These are phyloP conservation scores for Coffea humblotiana DNA, from an alignment of 305 asterid species.

Conservation along the genomic window DNA sequence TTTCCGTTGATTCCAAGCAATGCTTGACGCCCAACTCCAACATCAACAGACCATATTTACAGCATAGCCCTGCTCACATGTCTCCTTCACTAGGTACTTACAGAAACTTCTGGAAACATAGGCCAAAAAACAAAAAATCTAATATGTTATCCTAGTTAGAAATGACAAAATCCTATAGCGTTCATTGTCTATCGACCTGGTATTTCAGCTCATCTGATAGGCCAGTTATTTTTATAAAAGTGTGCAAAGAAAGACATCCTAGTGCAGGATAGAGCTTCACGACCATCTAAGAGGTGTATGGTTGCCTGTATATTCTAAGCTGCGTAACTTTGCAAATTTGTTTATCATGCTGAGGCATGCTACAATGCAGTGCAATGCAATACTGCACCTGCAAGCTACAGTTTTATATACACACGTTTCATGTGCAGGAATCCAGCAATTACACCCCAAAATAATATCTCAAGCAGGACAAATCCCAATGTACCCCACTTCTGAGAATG, in stretches of 20 bases:
- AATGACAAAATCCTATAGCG: not conserved
- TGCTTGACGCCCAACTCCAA: not conserved
- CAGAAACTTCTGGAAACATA: not conserved
- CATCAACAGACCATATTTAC: not conserved
- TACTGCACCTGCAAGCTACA: slow-evolving; percentile 1
- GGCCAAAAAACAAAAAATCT: not conserved
- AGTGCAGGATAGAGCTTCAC: not conserved
- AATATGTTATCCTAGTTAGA: not conserved
- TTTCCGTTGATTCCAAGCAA: not conserved
- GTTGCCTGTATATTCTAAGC: not conserved
- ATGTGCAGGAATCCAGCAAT: slow-evolving; percentile 42
- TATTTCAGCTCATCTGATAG: not conserved
- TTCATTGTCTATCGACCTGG: not conserved
- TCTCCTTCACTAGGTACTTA: not conserved
- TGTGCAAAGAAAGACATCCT: not conserved
- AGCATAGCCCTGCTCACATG: not conserved
- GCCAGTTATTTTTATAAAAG: not conserved
- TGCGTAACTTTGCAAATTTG: not conserved
- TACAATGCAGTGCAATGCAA: not conserved
- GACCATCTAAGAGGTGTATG: not conserved
- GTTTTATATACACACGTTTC: slow-evolving; percentile 28
- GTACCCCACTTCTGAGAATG: slow-evolving; percentile 76
- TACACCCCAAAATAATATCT: slow-evolving; percentile 79
- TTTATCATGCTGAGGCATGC: not conserved
- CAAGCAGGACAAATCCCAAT: slow-evolving; percentile 62